These are phyloP conservation scores for Hyaloraphidium curvatum DNA, from an alignment of 192 early-diverging fungal genomes.

Conservation along the genomic window DNA sequence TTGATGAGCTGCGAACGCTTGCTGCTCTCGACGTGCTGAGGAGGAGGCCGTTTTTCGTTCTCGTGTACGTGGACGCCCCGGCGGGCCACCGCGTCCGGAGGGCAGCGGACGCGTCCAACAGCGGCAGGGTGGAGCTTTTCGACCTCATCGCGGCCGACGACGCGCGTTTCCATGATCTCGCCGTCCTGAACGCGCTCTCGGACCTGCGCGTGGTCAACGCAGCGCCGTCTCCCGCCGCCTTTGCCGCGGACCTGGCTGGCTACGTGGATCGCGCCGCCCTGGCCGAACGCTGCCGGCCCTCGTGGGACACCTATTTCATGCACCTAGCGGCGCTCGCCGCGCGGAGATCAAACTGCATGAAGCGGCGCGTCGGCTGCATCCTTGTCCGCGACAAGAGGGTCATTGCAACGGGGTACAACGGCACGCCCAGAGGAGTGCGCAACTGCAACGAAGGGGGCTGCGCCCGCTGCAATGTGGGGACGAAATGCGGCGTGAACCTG, in stretches of 20 bases:
- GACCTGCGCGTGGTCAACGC: constrained; percentile 48
- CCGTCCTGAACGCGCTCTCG: too few relatives aligned
- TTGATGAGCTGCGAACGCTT: constrained; percentile 4
- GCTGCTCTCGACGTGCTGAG: neutral
- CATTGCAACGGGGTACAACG: constrained; percentile 98
- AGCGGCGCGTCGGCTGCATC: constrained; percentile 88
- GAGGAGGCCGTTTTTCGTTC: constrained; percentile 46
- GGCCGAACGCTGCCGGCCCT: constrained; percentile 61
- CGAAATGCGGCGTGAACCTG: constrained; percentile 51
- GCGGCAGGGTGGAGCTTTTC: too few relatives aligned
- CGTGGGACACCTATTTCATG: constrained; percentile 97
- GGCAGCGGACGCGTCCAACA: too few relatives aligned
- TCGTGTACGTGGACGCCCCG: constrained; percentile 74
- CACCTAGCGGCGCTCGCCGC: constrained; percentile 78
- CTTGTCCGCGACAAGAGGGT: constrained; percentile 70
- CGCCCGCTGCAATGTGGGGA: constrained; percentile 70
- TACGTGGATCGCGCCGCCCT: constrained; percentile 39
- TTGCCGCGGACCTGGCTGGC: constrained; percentile 25
- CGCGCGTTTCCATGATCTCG: too few relatives aligned
- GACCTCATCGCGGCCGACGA: too few relatives aligned
- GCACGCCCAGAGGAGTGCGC: constrained; percentile 71
- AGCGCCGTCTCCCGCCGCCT: constrained; percentile 10
- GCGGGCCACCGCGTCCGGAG: constrained; percentile 37
- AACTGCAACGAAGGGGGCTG: constrained; percentile 97
- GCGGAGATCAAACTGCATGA: constrained; percentile 91